A percentile compares a stretch with the other conserved stretches of the same genome.
Conservation (phyloP, 1,284 basidiomycete species). For the Austroboletus novae-zelandiae region DNA sequence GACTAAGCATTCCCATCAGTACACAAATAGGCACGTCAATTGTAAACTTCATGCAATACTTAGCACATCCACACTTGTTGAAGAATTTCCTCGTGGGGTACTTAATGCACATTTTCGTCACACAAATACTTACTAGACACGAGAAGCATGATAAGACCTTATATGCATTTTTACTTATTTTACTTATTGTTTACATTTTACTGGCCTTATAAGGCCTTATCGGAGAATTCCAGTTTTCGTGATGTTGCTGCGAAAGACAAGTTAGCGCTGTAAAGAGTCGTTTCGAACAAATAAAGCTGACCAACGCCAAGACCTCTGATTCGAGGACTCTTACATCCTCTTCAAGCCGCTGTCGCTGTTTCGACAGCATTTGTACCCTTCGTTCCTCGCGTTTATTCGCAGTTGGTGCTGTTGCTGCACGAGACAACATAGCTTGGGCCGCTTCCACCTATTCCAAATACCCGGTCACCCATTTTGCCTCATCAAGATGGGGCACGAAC, state of each 20-base stretch:
- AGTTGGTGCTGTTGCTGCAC: slow-evolving; percentile 45
- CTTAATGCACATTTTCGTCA: no score
- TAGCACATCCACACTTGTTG: no score
- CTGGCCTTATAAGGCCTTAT: no score
- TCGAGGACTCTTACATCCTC: slow-evolving; percentile 54
- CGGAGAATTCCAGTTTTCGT: no score
- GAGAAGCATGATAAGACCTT: no score
- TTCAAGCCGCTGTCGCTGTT: slow-evolving; percentile 62
- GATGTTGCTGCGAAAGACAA: slow-evolving; percentile 17
- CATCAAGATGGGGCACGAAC: slow-evolving; percentile 31
- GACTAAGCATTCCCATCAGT: no score
- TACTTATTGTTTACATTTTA: no score
- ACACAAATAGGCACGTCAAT: no score
- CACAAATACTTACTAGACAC: no score
- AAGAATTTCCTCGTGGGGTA: no score
- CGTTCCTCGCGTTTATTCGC: slow-evolving; percentile 65
- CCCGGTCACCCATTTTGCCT: background rate
- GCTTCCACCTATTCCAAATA: slow-evolving; percentile 47
- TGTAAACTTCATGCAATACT: no score
- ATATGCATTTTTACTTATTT: no score
- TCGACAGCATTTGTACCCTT: slow-evolving; percentile 56
- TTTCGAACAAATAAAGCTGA: slow-evolving; percentile 25
- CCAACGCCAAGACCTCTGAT: slow-evolving; percentile 57
- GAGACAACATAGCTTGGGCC: slow-evolving; percentile 42
- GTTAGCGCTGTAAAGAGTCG: background rate